Evolutionary conservation across 306 rosid species (phyloP).

Genomic region (Acacia acuminata): DNA sequence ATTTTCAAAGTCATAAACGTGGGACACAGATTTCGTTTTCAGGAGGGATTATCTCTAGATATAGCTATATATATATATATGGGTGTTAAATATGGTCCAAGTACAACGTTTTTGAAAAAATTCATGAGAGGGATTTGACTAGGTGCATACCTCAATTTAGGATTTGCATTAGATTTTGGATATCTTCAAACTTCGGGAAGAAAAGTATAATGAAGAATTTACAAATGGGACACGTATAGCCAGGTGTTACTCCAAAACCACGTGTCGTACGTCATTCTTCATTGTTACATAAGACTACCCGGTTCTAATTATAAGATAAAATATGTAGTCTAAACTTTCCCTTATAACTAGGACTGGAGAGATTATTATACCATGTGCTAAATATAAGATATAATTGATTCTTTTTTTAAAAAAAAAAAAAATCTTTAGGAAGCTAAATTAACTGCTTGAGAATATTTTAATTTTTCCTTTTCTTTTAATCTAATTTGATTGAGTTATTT

Average conservation of each 20-base stretch:
- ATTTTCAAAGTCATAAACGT: slow-evolving; percentile 21
- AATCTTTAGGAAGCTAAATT: too few species aligned
- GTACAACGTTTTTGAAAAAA: slow-evolving; percentile 34
- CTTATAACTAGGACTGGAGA: too few species aligned
- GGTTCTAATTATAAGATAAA: too few species aligned
- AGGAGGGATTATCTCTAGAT: neutral
- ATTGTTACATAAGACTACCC: neutral
- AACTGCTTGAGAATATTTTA: too few species aligned
- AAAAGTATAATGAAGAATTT: neutral
- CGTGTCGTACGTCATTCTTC: neutral
- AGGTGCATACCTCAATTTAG: neutral
- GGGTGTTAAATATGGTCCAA: slow-evolving; percentile 11
- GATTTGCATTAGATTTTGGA: neutral
- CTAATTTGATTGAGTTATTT: too few species aligned
- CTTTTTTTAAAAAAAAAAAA: too few species aligned
- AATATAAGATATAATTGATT: too few species aligned
- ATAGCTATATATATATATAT: neutral
- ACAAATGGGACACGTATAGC: slow-evolving; percentile 39
- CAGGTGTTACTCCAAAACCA: slow-evolving; percentile 6
- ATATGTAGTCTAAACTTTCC: too few species aligned
- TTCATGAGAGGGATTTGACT: slow-evolving; percentile 1
- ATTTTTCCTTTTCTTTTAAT: too few species aligned
- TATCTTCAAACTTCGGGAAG: neutral
- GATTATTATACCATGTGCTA: too few species aligned
- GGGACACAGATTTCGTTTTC: slow-evolving; percentile 41